phyloP scores from a whole-genome alignment of 768 basidiomycete species.

The Glaciozyma martinii region DNA sequence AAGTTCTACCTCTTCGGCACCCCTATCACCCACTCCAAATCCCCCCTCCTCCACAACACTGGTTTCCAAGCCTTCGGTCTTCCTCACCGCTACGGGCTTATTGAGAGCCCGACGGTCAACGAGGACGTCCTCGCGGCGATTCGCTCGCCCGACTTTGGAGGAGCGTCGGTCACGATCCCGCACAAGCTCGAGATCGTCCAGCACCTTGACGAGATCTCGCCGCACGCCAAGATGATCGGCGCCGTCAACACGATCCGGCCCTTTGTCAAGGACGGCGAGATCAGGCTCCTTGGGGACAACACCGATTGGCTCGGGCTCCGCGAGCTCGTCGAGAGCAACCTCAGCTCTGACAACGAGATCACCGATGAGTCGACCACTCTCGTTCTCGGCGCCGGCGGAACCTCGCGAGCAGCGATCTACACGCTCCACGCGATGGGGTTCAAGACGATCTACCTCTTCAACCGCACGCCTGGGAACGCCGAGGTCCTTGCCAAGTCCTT shows the following conservation, averaged over 20 bases:
- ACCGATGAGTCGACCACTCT: constrained; percentile 50
- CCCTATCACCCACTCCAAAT: constrained; percentile 82
- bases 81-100: constrained; percentile 68
- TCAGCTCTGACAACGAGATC: constrained; percentile 41
- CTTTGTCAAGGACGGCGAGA: constrained; percentile 36
- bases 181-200: constrained; percentile 85
- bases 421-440: constrained; percentile 65
- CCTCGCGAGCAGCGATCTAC: constrained; percentile 87
- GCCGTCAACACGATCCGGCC: constrained; percentile 91
- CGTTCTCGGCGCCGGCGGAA: constrained; percentile 92
- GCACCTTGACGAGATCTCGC: constrained; percentile 66
- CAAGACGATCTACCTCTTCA: constrained; percentile 66
- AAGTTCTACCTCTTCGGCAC: constrained; percentile 80
- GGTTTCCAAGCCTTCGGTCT: constrained; percentile 71
- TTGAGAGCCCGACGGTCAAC: constrained; percentile 62
- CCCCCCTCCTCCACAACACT: constrained; percentile 86
- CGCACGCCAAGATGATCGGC: constrained; percentile 74
- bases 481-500: constrained; percentile 59
- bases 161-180: constrained; percentile 93
- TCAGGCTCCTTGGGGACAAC: constrained; percentile 76
- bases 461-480: constrained; percentile 70
- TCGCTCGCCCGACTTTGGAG: constrained; percentile 66
- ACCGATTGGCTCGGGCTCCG: constrained; percentile 91
- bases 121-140: constrained; percentile 59
- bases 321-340: constrained; percentile 41